Evolutionary conservation across 805 yeast species (phyloP).

Genomic region (Candida verbasci): DNA sequence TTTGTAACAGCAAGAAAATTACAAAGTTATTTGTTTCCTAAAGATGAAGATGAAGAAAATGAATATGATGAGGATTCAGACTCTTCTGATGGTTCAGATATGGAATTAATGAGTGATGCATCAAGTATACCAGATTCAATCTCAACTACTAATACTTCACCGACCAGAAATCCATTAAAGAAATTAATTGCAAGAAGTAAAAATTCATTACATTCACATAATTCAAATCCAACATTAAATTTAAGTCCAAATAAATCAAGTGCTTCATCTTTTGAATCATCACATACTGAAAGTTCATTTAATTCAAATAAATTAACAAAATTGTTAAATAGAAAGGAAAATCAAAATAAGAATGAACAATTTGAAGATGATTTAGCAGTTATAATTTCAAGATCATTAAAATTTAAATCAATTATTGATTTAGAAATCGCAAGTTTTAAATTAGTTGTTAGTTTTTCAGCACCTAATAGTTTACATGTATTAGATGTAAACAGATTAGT

Average conservation of each 20-base stretch:
- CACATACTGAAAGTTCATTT: constrained; percentile 1
- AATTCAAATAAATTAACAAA: constrained; percentile 4
- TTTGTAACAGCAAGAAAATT: constrained; percentile 61
- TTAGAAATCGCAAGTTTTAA: constrained; percentile 29
- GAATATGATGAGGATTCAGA: not conserved
- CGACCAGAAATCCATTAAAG: constrained; percentile 9
- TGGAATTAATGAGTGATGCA: constrained; percentile 1
- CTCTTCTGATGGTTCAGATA: constrained; percentile 2
- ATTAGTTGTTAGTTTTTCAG: constrained; percentile 70
- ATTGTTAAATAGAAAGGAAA: constrained; percentile 1
- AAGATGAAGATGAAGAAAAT: constrained; percentile 17
- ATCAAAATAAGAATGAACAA: not conserved
- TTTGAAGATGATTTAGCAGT: constrained; percentile 29
- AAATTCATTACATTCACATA: constrained; percentile 1
- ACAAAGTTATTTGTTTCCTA: constrained; percentile 69
- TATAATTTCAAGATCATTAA: constrained; percentile 38
- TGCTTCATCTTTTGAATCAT: constrained; percentile 2
- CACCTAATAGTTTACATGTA: constrained; percentile 62
- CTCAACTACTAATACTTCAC: not conserved
- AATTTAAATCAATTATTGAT: constrained; percentile 37
- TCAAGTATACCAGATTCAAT: not conserved
- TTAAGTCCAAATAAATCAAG: not conserved
- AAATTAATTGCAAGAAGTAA: constrained; percentile 8
- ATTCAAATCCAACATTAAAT: constrained; percentile 3
- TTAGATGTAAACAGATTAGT: constrained; percentile 74